Evolutionary conservation across 2,329 filamentous ascomycete species (phyloP), one percentile per base, ranked within the genome.

Genomic region (Alternaria sp.): DNA sequence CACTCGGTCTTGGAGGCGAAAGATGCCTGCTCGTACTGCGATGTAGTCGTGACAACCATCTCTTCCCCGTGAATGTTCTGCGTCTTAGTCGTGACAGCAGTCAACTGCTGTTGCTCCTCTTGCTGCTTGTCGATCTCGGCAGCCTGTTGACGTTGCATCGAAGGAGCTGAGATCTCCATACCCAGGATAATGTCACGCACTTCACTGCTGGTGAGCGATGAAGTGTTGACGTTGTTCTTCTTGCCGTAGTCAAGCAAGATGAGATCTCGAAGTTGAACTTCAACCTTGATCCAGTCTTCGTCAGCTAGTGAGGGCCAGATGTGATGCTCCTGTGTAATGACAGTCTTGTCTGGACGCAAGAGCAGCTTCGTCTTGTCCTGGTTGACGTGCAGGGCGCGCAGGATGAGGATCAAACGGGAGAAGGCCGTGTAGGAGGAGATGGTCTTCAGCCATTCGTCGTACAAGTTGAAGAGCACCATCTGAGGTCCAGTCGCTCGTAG

Each of bases 181-280:
- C 96, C 96, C 67, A 99, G 83, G 73, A 99, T 99, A 74, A 99
- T 98, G 77, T 99, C 96, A 73, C 96, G 90, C 54, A 99, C 96
- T 88, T 99, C 96, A 74, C 92, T 97, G 78, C 90, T 97, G 1
- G 96, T 99, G 81, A 99, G 86, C 79, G 93, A 97, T 15, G 96
- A 96, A 12, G 96, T 95, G 74, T 99, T 99, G 84, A 99, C 96
- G 73, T 98, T 99, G 85, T 99, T 99, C 88, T 99, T 99, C 88
- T 98, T 99, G 77, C 96, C 96, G 78, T 99, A 99, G 79, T 99
- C 96, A 71, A 98, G 97, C 71, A 99, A 79, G 74, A 99, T 99
- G 69, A 99, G 84, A 84, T 99, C 96, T 79, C 96, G 91, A 45
- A 99, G 85, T 77, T 97, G 93, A 49, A 93, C 93, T 85, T 99